Conservation (phyloP, 2,329 filamentous ascomycete genomes). For the Zasmidium cellare region DNA sequence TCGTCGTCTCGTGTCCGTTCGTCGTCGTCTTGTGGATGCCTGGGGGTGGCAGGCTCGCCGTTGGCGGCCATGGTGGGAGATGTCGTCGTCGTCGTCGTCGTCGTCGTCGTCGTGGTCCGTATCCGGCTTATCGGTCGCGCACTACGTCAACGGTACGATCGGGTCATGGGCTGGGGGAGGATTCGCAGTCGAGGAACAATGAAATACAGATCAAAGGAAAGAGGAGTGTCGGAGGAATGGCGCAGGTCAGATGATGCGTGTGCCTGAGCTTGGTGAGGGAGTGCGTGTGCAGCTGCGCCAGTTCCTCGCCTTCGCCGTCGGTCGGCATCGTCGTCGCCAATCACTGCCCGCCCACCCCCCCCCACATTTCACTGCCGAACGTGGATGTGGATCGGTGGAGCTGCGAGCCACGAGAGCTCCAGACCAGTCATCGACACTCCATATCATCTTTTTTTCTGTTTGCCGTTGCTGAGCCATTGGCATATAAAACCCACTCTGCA, state of each 20-base stretch:
- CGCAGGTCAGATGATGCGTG: constrained; percentile 4
- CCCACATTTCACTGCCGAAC: neutral
- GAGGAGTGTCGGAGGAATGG: neutral
- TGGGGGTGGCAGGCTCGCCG: constrained; percentile 5
- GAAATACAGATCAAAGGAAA: neutral
- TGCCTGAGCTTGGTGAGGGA: neutral
- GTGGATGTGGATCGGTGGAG: neutral
- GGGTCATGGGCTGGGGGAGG: neutral
- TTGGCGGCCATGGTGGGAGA: constrained; percentile 10
- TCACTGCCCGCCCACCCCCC: neutral
- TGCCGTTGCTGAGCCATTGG: neutral
- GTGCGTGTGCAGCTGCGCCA: neutral
- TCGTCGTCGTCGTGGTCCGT: constrained; percentile 1
- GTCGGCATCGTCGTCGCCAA: neutral
- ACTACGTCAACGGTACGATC: constrained; percentile 3
- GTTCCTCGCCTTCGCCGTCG: neutral
- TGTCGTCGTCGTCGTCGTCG: constrained; percentile 1
- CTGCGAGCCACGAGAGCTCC: neutral
- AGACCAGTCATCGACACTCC: neutral
- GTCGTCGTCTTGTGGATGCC: constrained; percentile 11
- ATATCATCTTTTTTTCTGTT: neutral
- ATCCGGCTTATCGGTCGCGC: constrained; percentile 8
- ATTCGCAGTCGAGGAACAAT: neutral
- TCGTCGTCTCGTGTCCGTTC: constrained; percentile 8
- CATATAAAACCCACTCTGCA: neutral